phyloP scores from a whole-genome alignment of 805 yeast genomes.

The Suhomyces prunicola region DNA sequence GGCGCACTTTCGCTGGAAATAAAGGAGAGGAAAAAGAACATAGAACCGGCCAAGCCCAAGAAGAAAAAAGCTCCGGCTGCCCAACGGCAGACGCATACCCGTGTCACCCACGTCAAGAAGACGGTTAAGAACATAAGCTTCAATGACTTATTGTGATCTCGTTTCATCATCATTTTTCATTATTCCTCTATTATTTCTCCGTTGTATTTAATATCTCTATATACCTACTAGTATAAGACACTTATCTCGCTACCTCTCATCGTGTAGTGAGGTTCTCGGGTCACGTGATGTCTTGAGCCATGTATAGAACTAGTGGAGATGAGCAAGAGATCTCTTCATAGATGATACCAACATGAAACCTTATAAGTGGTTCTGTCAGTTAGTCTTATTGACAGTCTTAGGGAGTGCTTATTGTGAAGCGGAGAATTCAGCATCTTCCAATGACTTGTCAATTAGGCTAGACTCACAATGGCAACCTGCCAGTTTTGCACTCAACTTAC shows the following conservation, averaged over 20 bases:
- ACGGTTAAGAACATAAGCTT: constrained; percentile 16
- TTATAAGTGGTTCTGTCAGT: background rate
- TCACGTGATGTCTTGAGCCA: background rate
- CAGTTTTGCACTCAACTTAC: constrained; percentile 40
- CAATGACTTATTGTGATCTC: constrained; percentile 13
- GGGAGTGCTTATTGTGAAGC: background rate
- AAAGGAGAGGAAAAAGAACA: background rate
- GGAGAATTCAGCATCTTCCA: background rate
- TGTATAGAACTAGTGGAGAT: background rate
- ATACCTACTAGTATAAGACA: background rate
- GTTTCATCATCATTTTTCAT: background rate
- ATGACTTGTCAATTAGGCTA: constrained; percentile 17
- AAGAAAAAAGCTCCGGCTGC: background rate
- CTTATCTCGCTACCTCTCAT: background rate
- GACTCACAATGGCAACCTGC: constrained; percentile 40
- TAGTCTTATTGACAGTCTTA: background rate
- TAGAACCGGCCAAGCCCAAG: background rate
- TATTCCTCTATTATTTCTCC: background rate
- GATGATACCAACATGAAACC: background rate
- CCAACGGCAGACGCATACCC: background rate
- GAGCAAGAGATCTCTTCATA: background rate
- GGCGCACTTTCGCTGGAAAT: background rate
- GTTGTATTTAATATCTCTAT: background rate
- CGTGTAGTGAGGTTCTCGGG: background rate
- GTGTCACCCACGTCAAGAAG: constrained; percentile 9